A percentile compares a stretch with the other conserved stretches of the same genome.
Evolutionary conservation across 306 rosid genomes (phyloP).

Genomic region (Dalbergia cochinchinensis): DNA sequence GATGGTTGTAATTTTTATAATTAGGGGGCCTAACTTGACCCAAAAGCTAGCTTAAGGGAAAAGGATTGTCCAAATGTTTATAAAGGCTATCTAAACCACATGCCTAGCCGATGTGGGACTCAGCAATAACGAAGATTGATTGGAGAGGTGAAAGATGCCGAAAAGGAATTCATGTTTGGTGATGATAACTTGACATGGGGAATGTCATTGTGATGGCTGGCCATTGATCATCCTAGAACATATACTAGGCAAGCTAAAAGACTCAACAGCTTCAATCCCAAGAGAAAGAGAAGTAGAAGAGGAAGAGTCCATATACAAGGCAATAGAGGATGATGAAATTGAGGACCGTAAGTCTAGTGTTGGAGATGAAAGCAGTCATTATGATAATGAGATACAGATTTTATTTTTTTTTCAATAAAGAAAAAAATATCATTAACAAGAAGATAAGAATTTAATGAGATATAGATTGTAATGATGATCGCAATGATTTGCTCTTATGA

Average conservation of each 20-base stretch:
- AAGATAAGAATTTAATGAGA: too few species aligned
- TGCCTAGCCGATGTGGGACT: too few species aligned
- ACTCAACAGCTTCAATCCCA: background rate
- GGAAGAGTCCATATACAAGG: background rate
- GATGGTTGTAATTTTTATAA: background rate
- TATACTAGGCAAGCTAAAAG: background rate
- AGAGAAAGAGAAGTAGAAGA: background rate
- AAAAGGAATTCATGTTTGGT: background rate
- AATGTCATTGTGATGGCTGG: background rate
- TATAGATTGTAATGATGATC: too few species aligned
- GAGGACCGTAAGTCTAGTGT: background rate
- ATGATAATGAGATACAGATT: background rate
- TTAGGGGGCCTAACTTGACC: too few species aligned
- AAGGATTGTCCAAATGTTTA: too few species aligned
- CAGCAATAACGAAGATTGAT: background rate
- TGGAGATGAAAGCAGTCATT: conserved; percentile 9
- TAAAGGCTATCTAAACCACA: too few species aligned
- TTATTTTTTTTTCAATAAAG: too few species aligned
- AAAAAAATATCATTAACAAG: too few species aligned
- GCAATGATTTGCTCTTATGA: background rate
- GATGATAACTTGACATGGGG: conserved; percentile 5
- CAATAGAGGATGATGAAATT: background rate
- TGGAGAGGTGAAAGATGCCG: background rate
- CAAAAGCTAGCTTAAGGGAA: too few species aligned
- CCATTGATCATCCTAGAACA: background rate